A percentile compares a stretch with the other conserved stretches of the same genome.
phyloP scores from a whole-genome alignment of 140 eudicot species.

The Stevia rebaudiana region DNA sequence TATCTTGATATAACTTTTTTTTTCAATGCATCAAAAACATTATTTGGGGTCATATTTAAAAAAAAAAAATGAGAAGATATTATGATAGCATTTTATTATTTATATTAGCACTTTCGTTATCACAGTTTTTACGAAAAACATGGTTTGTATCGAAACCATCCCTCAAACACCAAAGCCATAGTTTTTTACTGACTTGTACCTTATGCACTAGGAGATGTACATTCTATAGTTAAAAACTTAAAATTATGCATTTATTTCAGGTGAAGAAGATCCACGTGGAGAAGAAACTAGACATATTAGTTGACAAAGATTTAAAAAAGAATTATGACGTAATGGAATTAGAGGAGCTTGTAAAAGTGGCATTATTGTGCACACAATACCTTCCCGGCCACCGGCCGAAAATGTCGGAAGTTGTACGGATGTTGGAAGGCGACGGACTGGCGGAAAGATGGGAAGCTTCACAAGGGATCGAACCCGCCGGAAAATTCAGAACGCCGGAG shows the following conservation, averaged over 20 bases:
- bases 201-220: slow-evolving; percentile 7
- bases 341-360: slow-evolving; percentile 74
- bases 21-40: too few species aligned
- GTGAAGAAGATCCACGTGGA: slow-evolving; percentile 71
- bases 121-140: too few species aligned
- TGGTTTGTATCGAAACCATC: too few species aligned
- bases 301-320: slow-evolving; percentile 52
- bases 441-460: slow-evolving; percentile 91
- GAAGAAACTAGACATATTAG: slow-evolving; percentile 60
- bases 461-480: slow-evolving; percentile 47
- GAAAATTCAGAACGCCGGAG: slow-evolving; percentile 50
- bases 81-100: too few species aligned
- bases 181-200: background rate
- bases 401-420: slow-evolving; percentile 83
- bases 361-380: slow-evolving; percentile 73
- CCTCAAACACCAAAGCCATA: too few species aligned
- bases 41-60: too few species aligned
- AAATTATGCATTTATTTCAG: slow-evolving; percentile 28
- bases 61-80: too few species aligned
- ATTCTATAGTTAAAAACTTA: background rate
- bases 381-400: slow-evolving; percentile 75
- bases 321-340: slow-evolving; percentile 57
- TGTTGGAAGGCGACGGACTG: slow-evolving; percentile 78
- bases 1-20: too few species aligned
- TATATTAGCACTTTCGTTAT: too few species aligned